Evolutionary conservation across 169 alveolate genomes (phyloP), one percentile per base, ranked within the genome.

Genomic region (Plasmodium relictum): DNA sequence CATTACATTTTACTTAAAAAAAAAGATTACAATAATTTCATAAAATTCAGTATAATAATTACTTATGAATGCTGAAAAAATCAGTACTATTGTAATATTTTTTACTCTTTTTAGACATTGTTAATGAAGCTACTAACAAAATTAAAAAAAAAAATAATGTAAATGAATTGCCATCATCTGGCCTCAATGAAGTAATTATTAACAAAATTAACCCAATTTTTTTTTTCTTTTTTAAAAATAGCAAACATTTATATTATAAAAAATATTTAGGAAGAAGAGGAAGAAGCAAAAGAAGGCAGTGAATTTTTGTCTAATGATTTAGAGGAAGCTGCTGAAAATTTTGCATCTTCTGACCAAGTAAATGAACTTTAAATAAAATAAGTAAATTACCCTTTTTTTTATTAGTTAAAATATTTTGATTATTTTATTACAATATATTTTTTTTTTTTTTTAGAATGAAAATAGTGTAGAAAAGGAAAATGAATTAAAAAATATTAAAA

Each of bases 291-390:
- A 18, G 89, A 78, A 52, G 89, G 63, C 56, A 78, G 89, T 37
- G 78, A 44, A 41, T 78, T 78, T 65, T 65, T 78, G 16, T 48
- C 78, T 6, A 65, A 65, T 9, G 71, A 78, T 45, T 65, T 78
- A 72, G 89, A 78, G 10, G 89, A 78, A 39, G 76, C 89, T 6
- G 89, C 89, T 18, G 74, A 78, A 24, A 78, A 78, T 65, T 78
- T 78, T 20, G 26, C 89, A 3, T 66, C 24, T 14, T 66, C 73
- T 3, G 78, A 73, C 22, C 56, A 73, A 58, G 88, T 61, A 45
- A 9, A 39, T 2, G 52, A 9, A 56, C 12, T 42, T 48, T 26
- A 48, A 8, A 26, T 50, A 73, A 31, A 14, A 2, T 22, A n/a
- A 10, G 14, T 14, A 54, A 14, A 54, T 54, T 1, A 54, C 12